Percentiles rank a stretch among this genome's conserved stretches.
These are phyloP conservation scores for Aaosphaeria pasadenensis DNA, from an alignment of 2,329 filamentous ascomycete genomes.

Conservation along the genomic window DNA sequence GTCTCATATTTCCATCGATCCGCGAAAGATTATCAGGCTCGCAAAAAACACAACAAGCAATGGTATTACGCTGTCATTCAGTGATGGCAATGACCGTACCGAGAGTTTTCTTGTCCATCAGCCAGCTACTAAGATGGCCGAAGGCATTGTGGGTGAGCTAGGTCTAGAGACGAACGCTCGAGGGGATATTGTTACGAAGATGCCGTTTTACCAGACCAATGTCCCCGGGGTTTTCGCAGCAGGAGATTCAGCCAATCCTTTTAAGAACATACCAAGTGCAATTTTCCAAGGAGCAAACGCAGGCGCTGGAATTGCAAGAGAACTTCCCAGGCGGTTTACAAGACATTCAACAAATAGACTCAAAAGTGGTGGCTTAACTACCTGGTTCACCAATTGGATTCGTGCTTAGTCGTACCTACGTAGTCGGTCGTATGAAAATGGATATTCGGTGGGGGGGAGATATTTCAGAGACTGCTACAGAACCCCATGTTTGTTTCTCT, in stretches of 20 bases:
- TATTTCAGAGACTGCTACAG: too few relatives aligned
- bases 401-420: too few relatives aligned
- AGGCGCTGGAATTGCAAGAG: too few relatives aligned
- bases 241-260: slow-evolving; percentile 39
- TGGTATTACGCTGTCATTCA: slow-evolving; percentile 39
- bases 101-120: slow-evolving; percentile 8
- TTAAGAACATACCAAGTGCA: slow-evolving; percentile 4
- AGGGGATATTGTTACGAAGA: slow-evolving; percentile 43
- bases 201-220: slow-evolving; percentile 47
- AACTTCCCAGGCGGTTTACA: too few relatives aligned
- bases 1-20: slow-evolving; percentile 37
- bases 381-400: too few relatives aligned
- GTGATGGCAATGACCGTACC: slow-evolving; percentile 30
- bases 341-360: too few relatives aligned
- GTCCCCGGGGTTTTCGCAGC: slow-evolving; percentile 51
- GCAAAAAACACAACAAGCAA: slow-evolving; percentile 20
- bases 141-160: slow-evolving; percentile 44
- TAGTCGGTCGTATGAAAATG: too few relatives aligned
- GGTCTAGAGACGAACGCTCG: slow-evolving; percentile 40
- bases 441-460: too few relatives aligned
- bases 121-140: slow-evolving; percentile 29
- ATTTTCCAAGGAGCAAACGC: not conserved
- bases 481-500: too few relatives aligned
- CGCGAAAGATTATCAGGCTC: slow-evolving; percentile 23
- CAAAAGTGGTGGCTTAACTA: too few relatives aligned